Percentiles rank a stretch among this genome's conserved stretches.
Evolutionary conservation across 352 stramenopile species (phyloP).

Genomic region (Phytopythium kandeliae): DNA sequence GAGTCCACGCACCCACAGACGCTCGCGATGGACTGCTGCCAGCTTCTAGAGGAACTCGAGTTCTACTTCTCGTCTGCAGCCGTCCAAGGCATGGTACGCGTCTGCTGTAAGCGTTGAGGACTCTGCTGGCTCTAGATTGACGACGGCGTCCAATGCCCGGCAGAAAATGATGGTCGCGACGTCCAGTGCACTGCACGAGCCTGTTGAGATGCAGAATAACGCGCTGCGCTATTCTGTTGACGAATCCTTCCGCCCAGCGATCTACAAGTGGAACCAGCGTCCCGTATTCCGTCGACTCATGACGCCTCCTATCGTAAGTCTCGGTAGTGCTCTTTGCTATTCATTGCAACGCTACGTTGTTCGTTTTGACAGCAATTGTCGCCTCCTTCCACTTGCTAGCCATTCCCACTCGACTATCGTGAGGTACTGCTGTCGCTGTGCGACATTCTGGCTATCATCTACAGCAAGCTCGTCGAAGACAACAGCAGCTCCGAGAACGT

Average conservation of each 20-base stretch:
- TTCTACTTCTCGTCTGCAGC: conserved; percentile 77
- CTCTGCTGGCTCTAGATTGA: no score
- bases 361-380: no score
- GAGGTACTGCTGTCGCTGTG: conserved; percentile 77
- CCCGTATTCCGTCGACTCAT: conserved; percentile 67
- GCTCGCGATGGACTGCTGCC: conserved; percentile 64
- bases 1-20: conserved; percentile 47
- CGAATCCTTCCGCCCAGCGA: conserved; percentile 54
- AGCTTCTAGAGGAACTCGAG: conserved; percentile 82
- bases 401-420: conserved; percentile 76
- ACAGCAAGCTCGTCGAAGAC: conserved; percentile 78
- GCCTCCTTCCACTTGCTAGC: conserved; percentile 23
- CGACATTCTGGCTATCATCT: conserved; percentile 76
- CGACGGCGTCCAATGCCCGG: no score
- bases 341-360: no score
- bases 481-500: conserved; percentile 68
- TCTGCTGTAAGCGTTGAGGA: neutral
- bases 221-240: conserved; percentile 29
- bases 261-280: conserved; percentile 85
- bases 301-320: conserved; percentile 61
- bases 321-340: neutral
- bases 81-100: conserved; percentile 68
- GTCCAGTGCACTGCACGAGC: conserved; percentile 57
- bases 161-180: conserved; percentile 86
- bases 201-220: conserved; percentile 27